A percentile compares a stretch with the other conserved stretches of the same genome.
Conservation (phyloP, 2,329 filamentous ascomycete genomes). For the Diaporthe humulicola region DNA sequence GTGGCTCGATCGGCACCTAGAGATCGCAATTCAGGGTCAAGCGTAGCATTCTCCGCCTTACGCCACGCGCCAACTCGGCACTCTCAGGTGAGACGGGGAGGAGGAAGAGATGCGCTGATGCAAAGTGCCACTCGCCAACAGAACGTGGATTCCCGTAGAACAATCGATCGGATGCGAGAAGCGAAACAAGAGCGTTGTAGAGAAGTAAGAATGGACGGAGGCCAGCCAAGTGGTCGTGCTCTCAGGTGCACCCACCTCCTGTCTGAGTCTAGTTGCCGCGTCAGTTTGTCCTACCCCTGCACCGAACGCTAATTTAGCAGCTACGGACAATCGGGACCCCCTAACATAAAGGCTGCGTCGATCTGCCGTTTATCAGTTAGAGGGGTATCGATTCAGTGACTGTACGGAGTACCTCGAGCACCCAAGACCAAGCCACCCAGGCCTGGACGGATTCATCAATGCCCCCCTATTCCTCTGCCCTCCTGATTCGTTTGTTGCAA, state of each 20-base stretch:
- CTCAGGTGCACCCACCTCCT: background rate
- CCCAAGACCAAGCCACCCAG: slow-evolving; percentile 4
- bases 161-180: slow-evolving; percentile 8
- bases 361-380: slow-evolving; percentile 24
- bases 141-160: background rate
- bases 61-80: slow-evolving; percentile 10
- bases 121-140: background rate
- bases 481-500: background rate
- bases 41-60: slow-evolving; percentile 24
- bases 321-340: background rate
- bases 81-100: background rate
- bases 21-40: slow-evolving; percentile 10
- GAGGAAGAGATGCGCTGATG: background rate
- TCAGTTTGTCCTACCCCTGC: slow-evolving; percentile 27
- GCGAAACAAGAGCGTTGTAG: background rate
- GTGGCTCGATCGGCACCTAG: slow-evolving; percentile 27
- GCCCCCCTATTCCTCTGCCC: slow-evolving; percentile 13
- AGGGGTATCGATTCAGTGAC: slow-evolving; percentile 20
- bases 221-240: slow-evolving; percentile 8
- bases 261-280: slow-evolving; percentile 31
- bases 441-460: slow-evolving; percentile 14
- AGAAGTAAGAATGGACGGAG: slow-evolving; percentile 20
- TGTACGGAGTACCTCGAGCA: background rate
- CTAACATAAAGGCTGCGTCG: slow-evolving; percentile 5
- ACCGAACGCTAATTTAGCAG: slow-evolving; percentile 13